Conservation (phyloP, 2,329 filamentous ascomycete genomes). For the Stagonosporopsis cucurbitacearum region DNA sequence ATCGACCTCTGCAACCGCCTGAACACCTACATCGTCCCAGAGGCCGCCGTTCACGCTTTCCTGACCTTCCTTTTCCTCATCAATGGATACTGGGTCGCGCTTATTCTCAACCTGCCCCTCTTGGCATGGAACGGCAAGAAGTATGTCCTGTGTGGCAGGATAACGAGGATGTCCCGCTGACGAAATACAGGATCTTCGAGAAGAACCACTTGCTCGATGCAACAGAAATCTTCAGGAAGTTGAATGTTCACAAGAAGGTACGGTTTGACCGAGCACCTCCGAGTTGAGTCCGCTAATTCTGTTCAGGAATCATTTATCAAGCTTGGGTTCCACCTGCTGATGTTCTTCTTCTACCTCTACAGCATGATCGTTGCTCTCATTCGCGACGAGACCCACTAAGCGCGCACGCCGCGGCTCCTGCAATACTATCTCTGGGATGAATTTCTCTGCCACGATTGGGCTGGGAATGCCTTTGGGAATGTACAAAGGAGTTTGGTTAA, state of each 20-base stretch:
- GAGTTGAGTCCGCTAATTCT: constrained; percentile 18
- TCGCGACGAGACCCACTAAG: constrained; percentile 84
- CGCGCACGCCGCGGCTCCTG: constrained; percentile 24
- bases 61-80: constrained; percentile 95
- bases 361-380: constrained; percentile 98
- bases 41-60: constrained; percentile 96
- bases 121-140: constrained; percentile 97
- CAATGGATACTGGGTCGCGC: constrained; percentile 97
- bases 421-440: background rate
- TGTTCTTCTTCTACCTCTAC: constrained; percentile 99
- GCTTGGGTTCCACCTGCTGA: constrained; percentile 96
- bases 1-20: constrained; percentile 99
- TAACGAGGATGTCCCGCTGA: constrained; percentile 39
- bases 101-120: constrained; percentile 90
- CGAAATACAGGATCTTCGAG: constrained; percentile 78
- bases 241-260: constrained; percentile 99
- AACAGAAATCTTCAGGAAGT: constrained; percentile 98
- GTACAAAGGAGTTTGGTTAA: constrained; percentile 1
- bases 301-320: constrained; percentile 95
- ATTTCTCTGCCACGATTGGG: background rate
- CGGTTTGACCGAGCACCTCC: constrained; percentile 3
- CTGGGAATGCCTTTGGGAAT: background rate
- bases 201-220: constrained; percentile 97
- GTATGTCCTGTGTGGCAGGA: constrained; percentile 63
- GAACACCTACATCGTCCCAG: constrained; percentile 99